Base-by-base conservation (phyloP, 2,329 filamentous ascomycete genomes). In the Coleophoma eucalyptorum region DNA sequence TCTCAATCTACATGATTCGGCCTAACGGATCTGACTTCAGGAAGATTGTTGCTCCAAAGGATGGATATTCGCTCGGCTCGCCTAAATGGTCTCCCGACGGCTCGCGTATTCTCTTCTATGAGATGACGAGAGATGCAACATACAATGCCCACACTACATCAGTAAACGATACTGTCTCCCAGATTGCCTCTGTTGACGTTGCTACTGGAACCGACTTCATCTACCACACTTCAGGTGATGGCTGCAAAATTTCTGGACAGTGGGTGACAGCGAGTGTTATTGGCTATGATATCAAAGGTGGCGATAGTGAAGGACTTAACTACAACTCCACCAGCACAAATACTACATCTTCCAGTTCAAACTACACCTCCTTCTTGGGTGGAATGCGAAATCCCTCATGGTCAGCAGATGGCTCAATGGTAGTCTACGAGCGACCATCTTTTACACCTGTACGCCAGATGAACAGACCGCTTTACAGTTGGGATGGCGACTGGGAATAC, bases 401-500 rank as follows among this genome's bases (percentile, higher is more conserved):
- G 56, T 60, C 58, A 1, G 49, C 58, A 20, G 56, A 60, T 43
- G 59, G 58, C 4, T 54, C 20, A 7, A 49, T 16, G 5, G 56
- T 60, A 3, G 48, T 61, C 16, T 61, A 60, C 33, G 58, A 68
- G 53, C 60, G 59, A 35, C 40, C 35, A 12, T 38, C 58, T 2
- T 53, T 46, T 15, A 70, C 63, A 60, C 53, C 60, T 4, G 55
- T 60, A 10, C 69, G 69, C 4, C 56, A 65, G 1, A 62, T 67
- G 47, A 66, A 67, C 11, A 69, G 69, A 55, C 40, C 60, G 40
- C 61, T 73, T 5, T 73, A 67, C 54, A 67, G 64, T 53, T 74
- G 65, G 64, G 67, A 73, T 40, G 34, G 40, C 6, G 66, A 71
- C 4, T 73, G 65, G 65, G 71, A 73, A 5, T 73, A 73, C 52